phyloP scores from a whole-genome alignment of 2,329 filamentous ascomycete species.

The Ophiocordyceps unilateralis region DNA sequence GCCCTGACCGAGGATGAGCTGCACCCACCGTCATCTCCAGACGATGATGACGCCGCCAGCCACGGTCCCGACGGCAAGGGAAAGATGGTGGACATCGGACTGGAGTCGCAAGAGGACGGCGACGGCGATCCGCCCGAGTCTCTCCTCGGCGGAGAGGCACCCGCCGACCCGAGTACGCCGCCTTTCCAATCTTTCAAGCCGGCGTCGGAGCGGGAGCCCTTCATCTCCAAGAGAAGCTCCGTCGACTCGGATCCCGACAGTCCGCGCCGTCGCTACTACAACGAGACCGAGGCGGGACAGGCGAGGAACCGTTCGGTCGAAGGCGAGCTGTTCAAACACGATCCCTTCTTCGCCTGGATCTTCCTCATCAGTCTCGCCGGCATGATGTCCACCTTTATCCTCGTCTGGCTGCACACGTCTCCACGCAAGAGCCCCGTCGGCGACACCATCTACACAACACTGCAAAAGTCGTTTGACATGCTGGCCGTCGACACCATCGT shows the following conservation, averaged over 20 bases:
- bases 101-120: slow-evolving; percentile 49
- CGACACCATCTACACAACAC: slow-evolving; percentile 84
- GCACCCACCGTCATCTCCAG: no score
- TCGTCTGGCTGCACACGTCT: slow-evolving; percentile 80
- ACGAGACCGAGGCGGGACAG: slow-evolving; percentile 17
- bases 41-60: slow-evolving; percentile 20
- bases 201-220: slow-evolving; percentile 19
- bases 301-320: slow-evolving; percentile 31
- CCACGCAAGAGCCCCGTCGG: slow-evolving; percentile 56
- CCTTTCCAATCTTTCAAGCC: slow-evolving; percentile 44
- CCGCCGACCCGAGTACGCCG: slow-evolving; percentile 35
- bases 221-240: slow-evolving; percentile 23
- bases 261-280: slow-evolving; percentile 14
- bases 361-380: slow-evolving; percentile 74
- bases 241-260: slow-evolving; percentile 30
- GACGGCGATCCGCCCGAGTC: slow-evolving; percentile 42
- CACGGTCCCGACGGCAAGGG: slow-evolving; percentile 26
- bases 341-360: slow-evolving; percentile 80
- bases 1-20: slow-evolving; percentile 26
- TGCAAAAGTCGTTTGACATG: slow-evolving; percentile 75
- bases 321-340: slow-evolving; percentile 61
- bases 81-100: slow-evolving; percentile 73
- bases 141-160: slow-evolving; percentile 35
- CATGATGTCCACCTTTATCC: slow-evolving; percentile 72
- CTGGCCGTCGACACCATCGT: slow-evolving; percentile 82